phyloP scores from a whole-genome alignment of 257 asterid genomes.

The Thymus quinquecostatus region DNA sequence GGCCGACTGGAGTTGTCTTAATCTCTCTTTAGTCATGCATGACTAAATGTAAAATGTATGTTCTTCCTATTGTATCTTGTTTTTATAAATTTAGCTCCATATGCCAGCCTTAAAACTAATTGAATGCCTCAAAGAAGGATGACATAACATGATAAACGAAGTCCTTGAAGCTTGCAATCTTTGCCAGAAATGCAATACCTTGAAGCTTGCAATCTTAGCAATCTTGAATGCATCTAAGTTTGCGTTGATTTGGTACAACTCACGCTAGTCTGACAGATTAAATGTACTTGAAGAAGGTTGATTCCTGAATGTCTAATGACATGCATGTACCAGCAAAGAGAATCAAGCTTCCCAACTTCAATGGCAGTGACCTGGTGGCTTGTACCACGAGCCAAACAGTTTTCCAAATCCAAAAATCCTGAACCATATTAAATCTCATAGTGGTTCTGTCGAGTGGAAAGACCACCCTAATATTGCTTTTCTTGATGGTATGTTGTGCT shows the following conservation, averaged over 20 bases:
- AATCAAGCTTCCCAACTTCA: not conserved
- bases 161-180: not conserved
- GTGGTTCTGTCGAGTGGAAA: not conserved
- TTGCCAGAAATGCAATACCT: not conserved
- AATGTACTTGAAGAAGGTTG: not conserved
- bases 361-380: not conserved
- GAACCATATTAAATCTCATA: not conserved
- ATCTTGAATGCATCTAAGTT: not conserved
- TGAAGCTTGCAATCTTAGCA: not conserved
- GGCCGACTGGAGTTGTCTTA: not conserved
- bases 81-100: not conserved
- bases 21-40: not conserved
- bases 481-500: not conserved
- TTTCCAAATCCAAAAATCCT: not conserved
- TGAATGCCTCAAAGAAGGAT: not conserved
- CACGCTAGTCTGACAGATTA: not conserved
- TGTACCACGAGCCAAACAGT: not conserved
- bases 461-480: not conserved
- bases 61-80: constrained; percentile 9
- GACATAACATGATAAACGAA: not conserved
- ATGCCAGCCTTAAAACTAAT: not conserved
- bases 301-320: not conserved
- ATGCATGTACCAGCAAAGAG: not conserved
- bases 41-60: not conserved
- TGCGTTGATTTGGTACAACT: not conserved